Percentiles rank a stretch among this genome's conserved stretches.
These are phyloP conservation scores for Lichina pygmaea DNA, from an alignment of 495 filamentous ascomycete species.

Conservation along the genomic window DNA sequence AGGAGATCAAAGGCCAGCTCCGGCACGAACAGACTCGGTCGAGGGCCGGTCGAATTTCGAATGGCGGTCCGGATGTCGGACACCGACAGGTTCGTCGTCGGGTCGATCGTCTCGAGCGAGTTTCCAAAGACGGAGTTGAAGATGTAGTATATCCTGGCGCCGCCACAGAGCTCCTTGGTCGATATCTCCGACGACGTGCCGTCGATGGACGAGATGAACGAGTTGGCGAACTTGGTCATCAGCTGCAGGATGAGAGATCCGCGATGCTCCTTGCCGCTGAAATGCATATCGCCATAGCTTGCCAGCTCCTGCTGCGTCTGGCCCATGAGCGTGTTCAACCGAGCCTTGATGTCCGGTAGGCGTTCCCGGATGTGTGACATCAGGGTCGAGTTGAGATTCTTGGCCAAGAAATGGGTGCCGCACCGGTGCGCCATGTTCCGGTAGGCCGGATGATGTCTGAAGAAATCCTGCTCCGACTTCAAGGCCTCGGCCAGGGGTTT, in stretches of 20 bases:
- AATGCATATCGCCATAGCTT: slow-evolving; percentile 94
- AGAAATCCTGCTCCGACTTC: slow-evolving; percentile 79
- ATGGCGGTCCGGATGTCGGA: slow-evolving; percentile 97
- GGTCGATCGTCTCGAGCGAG: slow-evolving; percentile 85
- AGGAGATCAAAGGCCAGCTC: slow-evolving; percentile 93
- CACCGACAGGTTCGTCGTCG: slow-evolving; percentile 77
- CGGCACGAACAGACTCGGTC: slow-evolving; percentile 86
- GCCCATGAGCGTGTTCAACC: slow-evolving; percentile 93
- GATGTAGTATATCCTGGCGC: slow-evolving; percentile 95
- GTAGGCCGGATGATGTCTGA: slow-evolving; percentile 90
- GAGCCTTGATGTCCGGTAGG: slow-evolving; percentile 90
- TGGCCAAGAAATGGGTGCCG: slow-evolving; percentile 85
- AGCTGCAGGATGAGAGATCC: slow-evolving; percentile 85
- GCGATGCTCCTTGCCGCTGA: slow-evolving; percentile 89
- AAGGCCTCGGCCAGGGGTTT: slow-evolving; percentile 77
- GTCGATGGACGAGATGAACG: slow-evolving; percentile 96
- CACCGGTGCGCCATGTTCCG: slow-evolving; percentile 84
- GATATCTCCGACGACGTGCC: slow-evolving; percentile 96
- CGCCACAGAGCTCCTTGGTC: slow-evolving; percentile 92
- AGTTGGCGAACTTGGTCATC: slow-evolving; percentile 94
- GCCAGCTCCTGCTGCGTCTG: slow-evolving; percentile 97
- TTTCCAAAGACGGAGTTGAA: slow-evolving; percentile 99
- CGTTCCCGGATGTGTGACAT: slow-evolving; percentile 94
- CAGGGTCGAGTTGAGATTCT: slow-evolving; percentile 77
- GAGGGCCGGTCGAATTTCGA: slow-evolving; percentile 87